A percentile compares a stretch with the other conserved stretches of the same genome.
Evolutionary conservation across 805 yeast species (phyloP).

Genomic region (Zygotorulaspora chibaensis): DNA sequence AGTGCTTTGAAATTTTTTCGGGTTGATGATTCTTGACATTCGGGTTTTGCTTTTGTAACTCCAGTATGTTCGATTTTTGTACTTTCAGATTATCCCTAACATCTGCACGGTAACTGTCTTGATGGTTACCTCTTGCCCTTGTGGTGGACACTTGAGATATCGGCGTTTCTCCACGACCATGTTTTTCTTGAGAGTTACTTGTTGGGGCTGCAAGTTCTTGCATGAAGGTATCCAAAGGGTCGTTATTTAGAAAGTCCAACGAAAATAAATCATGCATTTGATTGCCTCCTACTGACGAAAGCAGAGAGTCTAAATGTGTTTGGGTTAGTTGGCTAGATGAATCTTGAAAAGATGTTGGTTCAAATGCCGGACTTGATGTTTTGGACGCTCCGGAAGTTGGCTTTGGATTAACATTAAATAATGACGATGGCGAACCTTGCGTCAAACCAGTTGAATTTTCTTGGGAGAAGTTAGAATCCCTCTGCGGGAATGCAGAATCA

Average conservation of each 20-base stretch:
- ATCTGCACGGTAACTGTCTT: slow-evolving; percentile 10
- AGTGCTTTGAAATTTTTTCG: background rate
- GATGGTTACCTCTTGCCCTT: slow-evolving; percentile 8
- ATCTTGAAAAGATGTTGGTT: background rate
- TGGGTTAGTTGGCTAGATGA: background rate
- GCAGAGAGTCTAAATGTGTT: background rate
- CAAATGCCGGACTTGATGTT: background rate
- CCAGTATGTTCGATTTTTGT: slow-evolving; percentile 20
- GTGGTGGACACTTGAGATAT: background rate
- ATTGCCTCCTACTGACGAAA: background rate
- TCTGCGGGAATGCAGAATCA: background rate
- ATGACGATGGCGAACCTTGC: too few relatives aligned
- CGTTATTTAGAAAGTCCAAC: slow-evolving; percentile 20
- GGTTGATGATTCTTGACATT: background rate
- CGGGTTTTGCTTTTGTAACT: slow-evolving; percentile 14
- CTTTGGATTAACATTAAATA: too few relatives aligned
- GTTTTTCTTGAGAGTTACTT: slow-evolving; percentile 4
- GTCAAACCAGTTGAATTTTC: background rate
- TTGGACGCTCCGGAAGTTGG: background rate
- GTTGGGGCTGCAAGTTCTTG: slow-evolving; percentile 18
- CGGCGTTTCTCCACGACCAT: slow-evolving; percentile 2
- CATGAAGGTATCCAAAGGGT: slow-evolving; percentile 23
- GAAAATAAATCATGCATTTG: slow-evolving; percentile 18
- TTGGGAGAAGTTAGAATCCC: background rate
- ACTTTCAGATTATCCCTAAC: slow-evolving; percentile 20